These are phyloP conservation scores for Cryptococcus neoformans DNA, from an alignment of 1,284 basidiomycete species.

Conservation along the genomic window DNA sequence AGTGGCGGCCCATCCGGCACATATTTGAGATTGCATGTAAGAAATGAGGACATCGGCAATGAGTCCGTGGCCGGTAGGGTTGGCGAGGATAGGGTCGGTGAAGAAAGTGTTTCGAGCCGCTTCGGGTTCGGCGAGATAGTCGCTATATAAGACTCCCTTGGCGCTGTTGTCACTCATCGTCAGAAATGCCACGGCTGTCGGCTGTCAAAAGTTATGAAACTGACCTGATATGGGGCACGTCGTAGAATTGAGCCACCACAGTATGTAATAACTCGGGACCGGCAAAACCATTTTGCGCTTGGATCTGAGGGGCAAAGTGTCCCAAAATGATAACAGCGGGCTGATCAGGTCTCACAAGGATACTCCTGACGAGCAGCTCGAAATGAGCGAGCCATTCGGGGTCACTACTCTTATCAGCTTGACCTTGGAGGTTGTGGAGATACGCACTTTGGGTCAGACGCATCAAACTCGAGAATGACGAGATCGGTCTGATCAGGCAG, in stretches of 20 bases:
- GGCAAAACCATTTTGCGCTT: constrained; percentile 70
- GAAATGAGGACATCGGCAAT: constrained; percentile 79
- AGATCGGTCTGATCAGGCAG: constrained; percentile 87
- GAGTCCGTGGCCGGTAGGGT: constrained; percentile 70
- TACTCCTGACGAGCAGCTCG: constrained; percentile 82
- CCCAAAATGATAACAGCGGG: constrained; percentile 88
- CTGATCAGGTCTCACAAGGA: constrained; percentile 79
- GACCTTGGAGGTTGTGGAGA: neutral
- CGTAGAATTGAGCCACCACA: constrained; percentile 89
- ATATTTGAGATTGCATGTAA: constrained; percentile 84
- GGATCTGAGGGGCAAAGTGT: constrained; percentile 82
- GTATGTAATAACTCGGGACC: constrained; percentile 86
- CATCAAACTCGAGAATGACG: constrained; percentile 88
- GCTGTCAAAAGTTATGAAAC: constrained; percentile 11
- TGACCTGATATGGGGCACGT: constrained; percentile 80
- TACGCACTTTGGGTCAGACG: constrained; percentile 76
- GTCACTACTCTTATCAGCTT: constrained; percentile 54
- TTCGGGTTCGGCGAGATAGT: constrained; percentile 71
- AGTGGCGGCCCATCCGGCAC: constrained; percentile 73
- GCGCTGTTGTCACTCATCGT: constrained; percentile 52
- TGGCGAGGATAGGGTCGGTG: constrained; percentile 76
- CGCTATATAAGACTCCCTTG: constrained; percentile 74
- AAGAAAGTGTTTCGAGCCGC: constrained; percentile 66
- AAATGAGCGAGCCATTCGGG: constrained; percentile 72
- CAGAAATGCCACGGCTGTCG: no score